Base-by-base conservation (phyloP, 106 monocot genomes). In the Dendrobium nobile region DNA sequence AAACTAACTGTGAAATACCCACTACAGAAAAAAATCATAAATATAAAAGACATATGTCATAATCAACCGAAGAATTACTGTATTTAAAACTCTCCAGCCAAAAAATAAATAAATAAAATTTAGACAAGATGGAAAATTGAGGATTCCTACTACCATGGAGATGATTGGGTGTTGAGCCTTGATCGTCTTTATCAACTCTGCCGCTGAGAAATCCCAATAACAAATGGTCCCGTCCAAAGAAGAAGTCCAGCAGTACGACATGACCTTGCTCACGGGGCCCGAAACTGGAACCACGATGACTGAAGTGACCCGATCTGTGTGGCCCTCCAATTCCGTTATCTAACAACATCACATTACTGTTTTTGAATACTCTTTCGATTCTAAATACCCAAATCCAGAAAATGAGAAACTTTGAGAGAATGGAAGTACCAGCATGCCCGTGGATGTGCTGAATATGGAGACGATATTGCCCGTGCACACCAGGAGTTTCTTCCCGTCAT, bases 401-500 rank as follows among this genome's bases (percentile, higher is more conserved):
- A 10, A 41, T 37, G 17, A 54, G 9, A 70, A 54, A 10, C 2
- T 9, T 5, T 9, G 37, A 28, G 18, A 41, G 54, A 42, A n/a
- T 37, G 41, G 18, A 24, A 17, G 48, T 78, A 97, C 97, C 86
- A 88, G 88, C 84, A 97, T 83, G 75, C 92, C 97, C 0, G 97
- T 97, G 81, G 88, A 74, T 55, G 90, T 84, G 81, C 97, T 94
- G 89, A 91, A 94, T 85, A 97, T 43, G 43, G 97, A 94, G 75
- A 97, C 88, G 75, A 85, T 89, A 84, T 41, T 80, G 26, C 97
- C 97, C 0, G 97, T 90, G 84, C 97, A 97, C 5, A 92, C 84
- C 1, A 97, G 84, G 41, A 97, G 88, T 77, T 92, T 94, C 78
- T 85, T 89, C 20, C 86, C 86, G 47, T 97, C 97, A 54, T 89